A percentile compares a stretch with the other conserved stretches of the same genome.
Conservation (phyloP, 2,329 filamentous ascomycete species). For the Pezicula carpinea region DNA sequence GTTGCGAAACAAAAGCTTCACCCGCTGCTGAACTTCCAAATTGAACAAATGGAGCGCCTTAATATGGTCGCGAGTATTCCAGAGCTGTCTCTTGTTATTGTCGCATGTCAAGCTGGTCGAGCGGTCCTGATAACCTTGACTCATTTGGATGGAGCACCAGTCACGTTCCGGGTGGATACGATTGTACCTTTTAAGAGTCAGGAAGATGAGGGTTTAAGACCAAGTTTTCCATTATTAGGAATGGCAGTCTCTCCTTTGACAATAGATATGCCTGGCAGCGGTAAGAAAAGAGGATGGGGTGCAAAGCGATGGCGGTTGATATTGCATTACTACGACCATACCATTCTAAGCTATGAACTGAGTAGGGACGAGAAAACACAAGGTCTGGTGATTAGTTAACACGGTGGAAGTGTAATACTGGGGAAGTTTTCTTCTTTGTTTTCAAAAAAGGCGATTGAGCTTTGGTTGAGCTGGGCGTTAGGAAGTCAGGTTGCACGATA, state of each 20-base stretch:
- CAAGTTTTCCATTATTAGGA: constrained; percentile 54
- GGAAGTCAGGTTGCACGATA: too few species aligned
- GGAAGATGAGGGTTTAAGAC: constrained; percentile 25
- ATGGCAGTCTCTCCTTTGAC: constrained; percentile 64
- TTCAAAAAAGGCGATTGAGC: background rate
- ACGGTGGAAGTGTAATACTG: too few species aligned
- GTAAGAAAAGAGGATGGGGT: constrained; percentile 18
- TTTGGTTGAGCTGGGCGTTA: too few species aligned
- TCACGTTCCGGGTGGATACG: constrained; percentile 46
- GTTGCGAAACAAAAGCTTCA: constrained; percentile 6
- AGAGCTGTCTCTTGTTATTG: constrained; percentile 63
- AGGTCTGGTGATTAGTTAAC: constrained; percentile 18
- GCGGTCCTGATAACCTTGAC: constrained; percentile 61
- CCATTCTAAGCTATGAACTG: constrained; percentile 66
- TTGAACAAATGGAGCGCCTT: constrained; percentile 42
- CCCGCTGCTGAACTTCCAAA: constrained; percentile 16
- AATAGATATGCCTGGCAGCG: constrained; percentile 28
- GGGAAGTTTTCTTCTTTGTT: too few species aligned
- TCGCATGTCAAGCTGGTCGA: constrained; percentile 62
- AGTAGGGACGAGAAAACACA: constrained; percentile 32
- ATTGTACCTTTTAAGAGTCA: constrained; percentile 39
- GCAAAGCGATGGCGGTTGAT: constrained; percentile 60
- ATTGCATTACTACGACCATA: constrained; percentile 67
- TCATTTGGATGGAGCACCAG: constrained; percentile 26
- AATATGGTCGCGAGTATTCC: constrained; percentile 62